phyloP scores from a whole-genome alignment of 805 yeast species.

The Zygotorulaspora danielsina region DNA sequence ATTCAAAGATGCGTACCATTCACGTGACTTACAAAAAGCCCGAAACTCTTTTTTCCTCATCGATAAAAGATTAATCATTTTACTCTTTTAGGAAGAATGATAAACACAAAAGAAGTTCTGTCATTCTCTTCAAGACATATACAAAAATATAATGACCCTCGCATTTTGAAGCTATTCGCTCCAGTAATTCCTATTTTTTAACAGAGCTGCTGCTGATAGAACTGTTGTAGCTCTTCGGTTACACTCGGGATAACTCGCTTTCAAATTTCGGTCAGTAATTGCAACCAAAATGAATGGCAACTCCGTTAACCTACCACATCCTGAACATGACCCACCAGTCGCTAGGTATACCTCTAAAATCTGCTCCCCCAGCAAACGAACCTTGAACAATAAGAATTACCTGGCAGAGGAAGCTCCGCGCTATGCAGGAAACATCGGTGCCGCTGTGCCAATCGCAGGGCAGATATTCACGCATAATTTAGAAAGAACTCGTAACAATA shows the following conservation, averaged over 20 bases:
- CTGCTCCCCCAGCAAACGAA: constrained; percentile 16
- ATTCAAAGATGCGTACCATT: no score
- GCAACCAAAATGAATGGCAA: neutral
- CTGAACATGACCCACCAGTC: constrained; percentile 6
- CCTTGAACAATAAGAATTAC: constrained; percentile 13
- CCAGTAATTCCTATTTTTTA: no score
- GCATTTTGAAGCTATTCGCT: no score
- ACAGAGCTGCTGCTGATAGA: no score
- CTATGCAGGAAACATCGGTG: neutral
- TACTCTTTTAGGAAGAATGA: constrained; percentile 6
- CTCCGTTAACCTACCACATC: constrained; percentile 4
- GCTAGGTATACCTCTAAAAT: constrained; percentile 10
- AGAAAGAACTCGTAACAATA: neutral
- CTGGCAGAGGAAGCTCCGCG: constrained; percentile 3
- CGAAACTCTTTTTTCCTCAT: no score
- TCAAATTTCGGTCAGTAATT: no score
- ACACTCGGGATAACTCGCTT: no score
- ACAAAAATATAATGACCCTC: neutral
- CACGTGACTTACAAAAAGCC: no score
- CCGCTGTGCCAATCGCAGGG: neutral
- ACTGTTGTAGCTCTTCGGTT: no score
- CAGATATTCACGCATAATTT: neutral
- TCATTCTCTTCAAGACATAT: neutral
- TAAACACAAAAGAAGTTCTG: constrained; percentile 10
- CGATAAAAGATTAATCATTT: neutral